Base-by-base conservation (phyloP, 179 eudicot genomes). In the Heliamphora ciliata region DNA sequence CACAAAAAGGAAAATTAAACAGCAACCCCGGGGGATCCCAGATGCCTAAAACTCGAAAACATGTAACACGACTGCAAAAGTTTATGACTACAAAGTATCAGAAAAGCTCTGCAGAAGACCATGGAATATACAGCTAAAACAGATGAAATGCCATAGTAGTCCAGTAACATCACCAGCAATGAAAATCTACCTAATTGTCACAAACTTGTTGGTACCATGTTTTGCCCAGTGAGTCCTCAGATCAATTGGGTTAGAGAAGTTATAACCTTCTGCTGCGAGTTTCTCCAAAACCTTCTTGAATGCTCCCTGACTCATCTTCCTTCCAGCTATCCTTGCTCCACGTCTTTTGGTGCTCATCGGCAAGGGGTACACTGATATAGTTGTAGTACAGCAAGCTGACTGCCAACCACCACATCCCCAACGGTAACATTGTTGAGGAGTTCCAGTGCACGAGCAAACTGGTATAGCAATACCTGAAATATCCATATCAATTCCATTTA, bases 371-470 rank as follows among this genome's bases (percentile, higher is more conserved):
- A 84, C 77, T 1, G 98, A 94, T 89, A 93, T 85, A 68, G 84
- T 82, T 58, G 97, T 93, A n/a, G 97, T 94, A 85, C 98, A 94
- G 81, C 98, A 94, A 7, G 98, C 95, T 0, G 98, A 94, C 77
- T 94, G 98, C 98, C 98, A 94, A 60, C 98, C 98, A 67, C 98
- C 98, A 61, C 88, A 93, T 18, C 98, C 98, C 98, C 98, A 94
- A 71, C 93, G 88, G 66, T 94, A 94, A 79, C 98, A 94, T 80
- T 93, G 97, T 82, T 90, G 95, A 52, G 94, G 89, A 47, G 86
- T 7, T 8, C 93, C 97, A 4, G 97, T 94, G 86, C 98, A 94
- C 0, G 97, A 85, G 83, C 98, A 94, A 82, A 94, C 92, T 0
- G 98, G 98, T 60, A 91, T 90, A 10, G 98, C 97, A 69, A 94